Evolutionary conservation across 2,329 filamentous ascomycete species (phyloP), one percentile per base, ranked within the genome.

Genomic region (Parascedosporium putredinis): DNA sequence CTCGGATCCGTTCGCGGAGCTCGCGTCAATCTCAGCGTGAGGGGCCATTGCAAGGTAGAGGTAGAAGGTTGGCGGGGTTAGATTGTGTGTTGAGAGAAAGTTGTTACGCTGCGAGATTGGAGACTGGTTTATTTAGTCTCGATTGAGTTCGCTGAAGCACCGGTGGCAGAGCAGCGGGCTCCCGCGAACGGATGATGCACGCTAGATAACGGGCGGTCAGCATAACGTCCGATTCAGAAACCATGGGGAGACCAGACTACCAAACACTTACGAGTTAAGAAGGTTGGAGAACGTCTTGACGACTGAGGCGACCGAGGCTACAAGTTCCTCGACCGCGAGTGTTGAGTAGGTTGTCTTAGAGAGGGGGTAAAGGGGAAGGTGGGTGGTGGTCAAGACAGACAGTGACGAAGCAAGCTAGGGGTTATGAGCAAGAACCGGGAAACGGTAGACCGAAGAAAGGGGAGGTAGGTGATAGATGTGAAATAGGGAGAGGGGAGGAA

Each of bases 221-320:
- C 25, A 46, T 10, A 16, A 2, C 22, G 12, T 9, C n/a, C 44
- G 9, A 16, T 29, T 14, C 24, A 31, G 44, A 18, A 10, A n/a
- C 6, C 24, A n/a, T 31, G 24, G 27, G n/a, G 44, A 29, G 14
- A 7, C 27, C 12, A 12, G 7, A 31, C 27, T 31, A 12, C 27
- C 27, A 3, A 51, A 22, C 16, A 65, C 88, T 69, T 79, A 95
- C 90, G 89, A 95, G 81, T 93, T 93, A 61, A 96, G 84, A 62
- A 94, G 85, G 75, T 95, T 96, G 78, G 89, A 91, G 84, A 95
- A 96, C 90, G 88, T 95, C 74, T 87, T 95, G 88, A 79, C 84
- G 83, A 70, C 67, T 68, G 63, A 64, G 55, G 69, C 71, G 82
- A 85, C 72, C 80, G 81, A 69, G 65, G 62, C 50, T 59, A 56